Evolutionary conservation across 2,329 filamentous ascomycete species (phyloP), one percentile per base, ranked within the genome.

Genomic region (Epichloe glyceriae): DNA sequence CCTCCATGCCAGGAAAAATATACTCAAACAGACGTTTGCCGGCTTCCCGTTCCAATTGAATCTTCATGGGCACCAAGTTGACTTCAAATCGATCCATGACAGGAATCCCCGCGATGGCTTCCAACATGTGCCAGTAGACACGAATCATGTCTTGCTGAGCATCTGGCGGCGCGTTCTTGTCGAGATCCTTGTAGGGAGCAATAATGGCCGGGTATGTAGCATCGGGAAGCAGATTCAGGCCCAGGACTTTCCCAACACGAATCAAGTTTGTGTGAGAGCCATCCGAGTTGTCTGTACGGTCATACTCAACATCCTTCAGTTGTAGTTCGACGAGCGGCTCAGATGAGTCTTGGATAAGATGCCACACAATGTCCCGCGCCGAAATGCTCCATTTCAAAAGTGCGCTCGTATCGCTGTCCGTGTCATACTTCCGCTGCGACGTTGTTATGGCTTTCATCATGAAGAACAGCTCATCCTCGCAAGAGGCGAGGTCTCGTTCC

Each of bases 361-460:
- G 93, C 91, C 93, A 98, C 12, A 96, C 91, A 56, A 98, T 93
- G 63, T 98, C 91, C 41, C 85, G 84, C 2, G 89, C 89, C n/a
- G 87, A 86, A 53, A 98, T 88, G 63, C 88, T 93, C 86, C 91
- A 96, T 59, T 88, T 84, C 50, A 98, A 68, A 40, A 96, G 73
- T 5, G 89, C 89, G 53, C 80, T 90, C 51, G 83, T 85, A 55
- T 88, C 79, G 6, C 82, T 80, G 47, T 80, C 74, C 45, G 61
- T 59, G 78, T 95, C 88, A 55, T 82, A 83, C 63, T 90, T 93
- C 53, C 89, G 78, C 67, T 98, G 93, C 5, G 91, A 94, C 3
- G 89, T 94, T 1, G 93, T 98, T 64, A 98, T 98, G 39, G 93
- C 94, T 62, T 98, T 97, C 93, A 98, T 97, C 73, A 98, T 86